Base-by-base conservation (phyloP, 306 rosid species). In the Malus sieversii region DNA sequence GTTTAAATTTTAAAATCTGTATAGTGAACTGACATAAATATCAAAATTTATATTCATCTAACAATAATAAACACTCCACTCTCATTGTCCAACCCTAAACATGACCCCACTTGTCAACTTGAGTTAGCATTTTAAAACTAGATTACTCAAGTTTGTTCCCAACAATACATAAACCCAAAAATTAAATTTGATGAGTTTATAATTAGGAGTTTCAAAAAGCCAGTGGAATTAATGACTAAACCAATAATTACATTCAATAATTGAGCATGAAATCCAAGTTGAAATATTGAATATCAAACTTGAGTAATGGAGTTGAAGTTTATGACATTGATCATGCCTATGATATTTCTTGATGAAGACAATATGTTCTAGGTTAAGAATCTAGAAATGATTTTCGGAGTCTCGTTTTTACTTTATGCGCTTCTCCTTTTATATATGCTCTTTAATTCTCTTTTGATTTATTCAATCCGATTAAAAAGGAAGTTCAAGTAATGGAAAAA, bases 41-140 rank as follows among this genome's bases (percentile, higher is more conserved):
- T 38, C 0, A 38, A 7, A 38, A 38, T 6, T 38, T 38, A 38
- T 6, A 7, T 0, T 7, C 0, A 1, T 38, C 0, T 38, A 38
- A 7, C 0, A 38, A 38, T 38, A 7, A 38, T 38, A 38, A 38
- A 7, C 0, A 38, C 20, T 61, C 51, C 45, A 38, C 73, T 55
- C 33, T 72, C 38, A 40, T 46, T 48, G 75, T 45, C 75, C 84
- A 32, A 65, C 65, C 33, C 42, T 25, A 78, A 44, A 60, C 61
- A 60, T 40, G 59, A 29, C 44, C 77, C 69, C 16, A 62, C 40
- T 29, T 45, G 29, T 27, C 10, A 44, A 74, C 23, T 59, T 44
- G 40, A 16, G 60, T 59, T 15, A 5, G 3, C 55, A 67, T n/a
- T 40, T 42, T 51, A 42, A 23, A 42, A 35, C 29, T 10, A 66